These are phyloP conservation scores for Kwoniella shivajii DNA, from an alignment of 1,284 basidiomycete species.

Conservation along the genomic window DNA sequence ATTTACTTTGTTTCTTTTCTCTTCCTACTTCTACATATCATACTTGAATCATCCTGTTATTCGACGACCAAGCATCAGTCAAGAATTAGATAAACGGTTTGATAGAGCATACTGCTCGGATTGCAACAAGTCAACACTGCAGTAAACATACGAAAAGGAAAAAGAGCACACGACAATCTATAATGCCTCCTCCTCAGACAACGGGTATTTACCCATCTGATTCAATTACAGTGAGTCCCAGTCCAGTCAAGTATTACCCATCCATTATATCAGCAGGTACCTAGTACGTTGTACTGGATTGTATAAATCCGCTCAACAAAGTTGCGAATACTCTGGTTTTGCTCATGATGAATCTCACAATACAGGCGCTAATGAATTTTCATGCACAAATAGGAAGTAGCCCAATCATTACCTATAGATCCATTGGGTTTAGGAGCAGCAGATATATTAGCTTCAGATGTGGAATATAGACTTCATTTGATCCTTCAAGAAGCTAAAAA, in stretches of 20 bases:
- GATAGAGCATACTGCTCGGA: too few relatives aligned
- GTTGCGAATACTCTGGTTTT: too few relatives aligned
- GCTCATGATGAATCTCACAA: neutral
- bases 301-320: too few relatives aligned
- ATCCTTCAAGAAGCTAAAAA: conserved; percentile 81
- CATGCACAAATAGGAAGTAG: conserved; percentile 70
- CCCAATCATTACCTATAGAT: conserved; percentile 83
- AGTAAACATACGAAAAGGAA: too few relatives aligned
- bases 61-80: too few relatives aligned
- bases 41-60: too few relatives aligned
- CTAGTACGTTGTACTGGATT: too few relatives aligned
- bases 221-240: conserved; percentile 39
- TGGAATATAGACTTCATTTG: conserved; percentile 91
- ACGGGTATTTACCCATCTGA: conserved; percentile 51
- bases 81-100: too few relatives aligned
- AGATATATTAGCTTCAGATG: conserved; percentile 86
- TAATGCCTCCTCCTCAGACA: conserved; percentile 43
- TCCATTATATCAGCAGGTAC: too few relatives aligned
- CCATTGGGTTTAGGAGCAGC: conserved; percentile 79
- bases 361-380: neutral
- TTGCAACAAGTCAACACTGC: too few relatives aligned
- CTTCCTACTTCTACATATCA: neutral
- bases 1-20: neutral
- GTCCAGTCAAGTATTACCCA: too few relatives aligned
- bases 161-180: neutral